Evolutionary conservation across 2,329 filamentous ascomycete genomes (phyloP).

Genomic region (Ophiostoma sp.): DNA sequence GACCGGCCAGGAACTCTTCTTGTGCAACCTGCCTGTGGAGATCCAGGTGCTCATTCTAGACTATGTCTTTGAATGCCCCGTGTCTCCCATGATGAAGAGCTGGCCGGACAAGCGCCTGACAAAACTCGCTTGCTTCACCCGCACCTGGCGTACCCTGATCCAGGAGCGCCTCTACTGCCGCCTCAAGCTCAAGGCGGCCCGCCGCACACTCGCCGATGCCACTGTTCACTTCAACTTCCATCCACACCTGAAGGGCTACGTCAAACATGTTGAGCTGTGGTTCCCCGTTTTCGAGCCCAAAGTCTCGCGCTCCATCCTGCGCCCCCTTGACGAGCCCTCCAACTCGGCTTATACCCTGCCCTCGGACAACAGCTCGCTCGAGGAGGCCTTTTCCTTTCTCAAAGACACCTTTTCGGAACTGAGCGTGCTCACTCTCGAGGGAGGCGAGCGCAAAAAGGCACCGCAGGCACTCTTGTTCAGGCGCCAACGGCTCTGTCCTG

Average conservation of each 20-base stretch:
- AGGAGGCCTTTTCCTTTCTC: constrained; percentile 64
- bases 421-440: constrained; percentile 65
- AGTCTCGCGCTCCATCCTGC: constrained; percentile 41
- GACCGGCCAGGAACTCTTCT: constrained; percentile 31
- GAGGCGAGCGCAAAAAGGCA: constrained; percentile 71
- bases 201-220: constrained; percentile 56
- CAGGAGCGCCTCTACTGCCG: constrained; percentile 70
- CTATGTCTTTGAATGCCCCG: constrained; percentile 63
- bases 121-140: constrained; percentile 57
- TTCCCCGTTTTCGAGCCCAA: constrained; percentile 67
- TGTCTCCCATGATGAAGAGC: constrained; percentile 55
- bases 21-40: constrained; percentile 58
- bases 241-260: constrained; percentile 56
- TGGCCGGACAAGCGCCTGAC: constrained; percentile 59
- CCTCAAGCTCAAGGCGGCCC: constrained; percentile 68
- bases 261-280: constrained; percentile 72
- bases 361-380: constrained; percentile 62
- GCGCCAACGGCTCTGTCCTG: constrained; percentile 10
- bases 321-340: constrained; percentile 49
- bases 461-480: constrained; percentile 60
- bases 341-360: constrained; percentile 55
- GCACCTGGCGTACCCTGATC: constrained; percentile 60
- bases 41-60: constrained; percentile 69
- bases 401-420: constrained; percentile 54
- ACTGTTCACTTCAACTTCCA: constrained; percentile 55